Base-by-base conservation (phyloP, 2,329 filamentous ascomycete species). In the Fusarium marasasianum region DNA sequence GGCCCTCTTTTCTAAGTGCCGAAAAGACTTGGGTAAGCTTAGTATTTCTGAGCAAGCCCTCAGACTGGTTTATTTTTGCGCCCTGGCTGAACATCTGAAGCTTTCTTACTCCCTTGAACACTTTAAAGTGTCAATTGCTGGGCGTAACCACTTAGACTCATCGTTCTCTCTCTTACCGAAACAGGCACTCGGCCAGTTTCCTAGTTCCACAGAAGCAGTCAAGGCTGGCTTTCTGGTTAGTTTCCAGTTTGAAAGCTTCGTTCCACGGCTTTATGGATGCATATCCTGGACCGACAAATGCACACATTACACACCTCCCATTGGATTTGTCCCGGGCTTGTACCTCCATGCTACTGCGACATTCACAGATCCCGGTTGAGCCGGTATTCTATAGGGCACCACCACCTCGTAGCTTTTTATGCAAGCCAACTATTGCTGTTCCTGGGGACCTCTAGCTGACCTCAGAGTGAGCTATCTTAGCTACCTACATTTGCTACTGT, bases 381-480 rank as follows among this genome's bases (percentile, higher is more conserved):
- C 65, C 61, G 62, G 66, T 35, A 44, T 59, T 69, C 56, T 47
- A 24, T 62, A 61, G 72, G 69, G 66, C 61, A 33, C 48, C 58
- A 44, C 38, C 66, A 45, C 33, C 56, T 62, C 66, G 53, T 62
- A 69, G 70, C 67, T 66, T 60, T 55, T 53, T 35, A 75, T 76
- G 74, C 75, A 72, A 63, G 71, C 69, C 63, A 72, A 40, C 40
- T 65, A 54, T 62, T 37, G 67, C 63, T 51, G 69, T 73, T 72
- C 71, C 64, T 75, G 69, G 35, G 62, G 48, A 59, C 48, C 37
- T 59, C 38, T 51, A 57, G 47, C 70, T 63, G 68, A 54, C 45
- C 50, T 47, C n/a, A 43, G 44, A 53, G 47, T 45, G 47, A 63
- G 63, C 58, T 60, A 48, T 59, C 47, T 68, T 68, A 50, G 40